Evolutionary conservation across 257 asterid genomes (phyloP).

Genomic region (Ajuga chamaepitys): DNA sequence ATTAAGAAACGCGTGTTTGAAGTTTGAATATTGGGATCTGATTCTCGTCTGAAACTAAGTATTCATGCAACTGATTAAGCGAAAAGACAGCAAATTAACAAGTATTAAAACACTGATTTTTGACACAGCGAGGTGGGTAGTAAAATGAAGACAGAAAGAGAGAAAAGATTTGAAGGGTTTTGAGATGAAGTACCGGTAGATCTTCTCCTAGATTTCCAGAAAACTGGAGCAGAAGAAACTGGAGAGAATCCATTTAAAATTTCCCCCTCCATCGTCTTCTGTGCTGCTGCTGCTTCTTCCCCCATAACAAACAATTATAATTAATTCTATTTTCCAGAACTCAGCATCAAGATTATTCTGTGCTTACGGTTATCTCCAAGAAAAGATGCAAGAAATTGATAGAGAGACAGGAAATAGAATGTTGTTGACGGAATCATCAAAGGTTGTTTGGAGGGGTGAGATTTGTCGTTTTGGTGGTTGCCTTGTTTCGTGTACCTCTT

Average conservation of each 20-base stretch:
- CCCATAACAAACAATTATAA: constrained; percentile 26
- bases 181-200: constrained; percentile 28
- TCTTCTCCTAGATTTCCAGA: constrained; percentile 86
- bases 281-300: constrained; percentile 23
- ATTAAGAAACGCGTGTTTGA: not conserved
- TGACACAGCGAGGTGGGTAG: too few species aligned
- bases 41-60: not conserved
- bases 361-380: not conserved
- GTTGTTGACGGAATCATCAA: constrained; percentile 23
- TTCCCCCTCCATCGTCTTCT: constrained; percentile 27
- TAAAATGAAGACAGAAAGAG: constrained; percentile 1
- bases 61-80: constrained; percentile 13
- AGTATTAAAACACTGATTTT: not conserved
- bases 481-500: constrained; percentile 24
- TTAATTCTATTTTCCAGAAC: not conserved
- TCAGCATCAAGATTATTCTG: not conserved
- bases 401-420: constrained; percentile 11
- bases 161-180: not conserved
- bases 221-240: constrained; percentile 62
- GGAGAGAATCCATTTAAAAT: constrained; percentile 57
- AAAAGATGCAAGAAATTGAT: constrained; percentile 7
- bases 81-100: not conserved
- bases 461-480: constrained; percentile 23
- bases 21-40: constrained; percentile 3
- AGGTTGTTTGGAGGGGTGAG: constrained; percentile 21